These are phyloP conservation scores for Cryptococcus sp. DNA, from an alignment of 1,284 basidiomycete genomes.

Conservation along the genomic window DNA sequence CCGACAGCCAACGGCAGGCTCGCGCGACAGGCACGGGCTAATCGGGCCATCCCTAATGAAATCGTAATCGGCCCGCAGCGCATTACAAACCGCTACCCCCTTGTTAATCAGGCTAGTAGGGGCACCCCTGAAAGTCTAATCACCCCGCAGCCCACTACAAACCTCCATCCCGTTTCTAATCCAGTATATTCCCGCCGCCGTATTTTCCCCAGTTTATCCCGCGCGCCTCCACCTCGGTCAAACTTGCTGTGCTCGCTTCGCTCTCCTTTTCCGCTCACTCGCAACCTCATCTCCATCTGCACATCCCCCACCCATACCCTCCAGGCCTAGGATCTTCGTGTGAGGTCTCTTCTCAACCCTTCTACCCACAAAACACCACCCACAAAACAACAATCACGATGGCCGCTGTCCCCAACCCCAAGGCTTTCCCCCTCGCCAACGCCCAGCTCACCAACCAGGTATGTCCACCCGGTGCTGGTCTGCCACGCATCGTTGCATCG, in stretches of 20 bases:
- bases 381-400: slow-evolving; percentile 19
- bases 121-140: too few species aligned
- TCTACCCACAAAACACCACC: not conserved
- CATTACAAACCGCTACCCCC: too few species aligned
- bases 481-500: not conserved
- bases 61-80: too few species aligned
- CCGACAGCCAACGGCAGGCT: too few species aligned
- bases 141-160: too few species aligned
- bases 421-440: slow-evolving; percentile 91
- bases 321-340: slow-evolving; percentile 26
- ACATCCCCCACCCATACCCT: slow-evolving; percentile 1
- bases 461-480: slow-evolving; percentile 35
- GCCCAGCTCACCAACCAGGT: slow-evolving; percentile 92
- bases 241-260: not conserved
- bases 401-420: slow-evolving; percentile 55
- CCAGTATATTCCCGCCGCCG: not conserved
- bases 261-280: not conserved
- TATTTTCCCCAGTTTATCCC: not conserved
- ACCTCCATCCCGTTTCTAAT: too few species aligned
- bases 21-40: too few species aligned
- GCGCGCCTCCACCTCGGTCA: slow-evolving; percentile 3
- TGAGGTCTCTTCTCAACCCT: slow-evolving; percentile 16
- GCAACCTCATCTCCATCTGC: not conserved
- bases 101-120: too few species aligned
- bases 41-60: too few species aligned